Percentiles rank a stretch among this genome's conserved stretches.
Evolutionary conservation across 169 alveolate genomes (phyloP).

Genomic region (Cryptosporidium xiaoi): DNA sequence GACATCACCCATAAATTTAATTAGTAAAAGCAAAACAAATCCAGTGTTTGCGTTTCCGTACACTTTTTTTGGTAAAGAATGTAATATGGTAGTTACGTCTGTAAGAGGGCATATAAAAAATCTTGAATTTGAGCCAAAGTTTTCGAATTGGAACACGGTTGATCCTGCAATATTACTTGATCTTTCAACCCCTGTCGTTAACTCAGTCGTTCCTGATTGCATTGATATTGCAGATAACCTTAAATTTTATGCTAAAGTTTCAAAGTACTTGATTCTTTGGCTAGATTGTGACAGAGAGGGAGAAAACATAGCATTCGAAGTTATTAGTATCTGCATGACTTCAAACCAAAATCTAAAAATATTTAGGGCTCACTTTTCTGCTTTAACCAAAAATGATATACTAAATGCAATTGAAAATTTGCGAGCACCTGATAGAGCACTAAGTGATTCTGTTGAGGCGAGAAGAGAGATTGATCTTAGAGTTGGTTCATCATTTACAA

Average conservation of each 20-base stretch:
- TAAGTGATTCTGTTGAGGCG: constrained; percentile 92
- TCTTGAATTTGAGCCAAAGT: constrained; percentile 81
- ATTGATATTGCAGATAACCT: constrained; percentile 81
- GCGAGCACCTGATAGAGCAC: constrained; percentile 86
- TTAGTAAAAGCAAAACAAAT: constrained; percentile 79
- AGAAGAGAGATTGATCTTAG: constrained; percentile 93
- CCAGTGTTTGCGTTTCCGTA: constrained; percentile 81
- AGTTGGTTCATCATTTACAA: constrained; percentile 94
- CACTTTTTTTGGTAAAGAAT: constrained; percentile 77
- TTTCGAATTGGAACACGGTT: constrained; percentile 81
- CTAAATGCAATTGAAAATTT: constrained; percentile 86
- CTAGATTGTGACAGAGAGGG: constrained; percentile 98
- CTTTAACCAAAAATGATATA: constrained; percentile 90
- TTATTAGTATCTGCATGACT: constrained; percentile 81
- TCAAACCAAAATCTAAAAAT: constrained; percentile 80
- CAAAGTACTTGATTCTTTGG: constrained; percentile 85
- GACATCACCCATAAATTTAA: constrained; percentile 1
- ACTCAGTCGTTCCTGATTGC: constrained; percentile 84
- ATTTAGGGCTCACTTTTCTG: constrained; percentile 92
- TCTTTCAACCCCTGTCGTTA: constrained; percentile 78
- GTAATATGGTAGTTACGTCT: constrained; percentile 90
- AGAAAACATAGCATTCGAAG: constrained; percentile 95
- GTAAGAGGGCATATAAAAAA: constrained; percentile 85
- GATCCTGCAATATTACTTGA: constrained; percentile 79
- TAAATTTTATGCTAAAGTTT: constrained; percentile 73